Percentiles rank a stretch among this genome's conserved stretches.
Conservation (phyloP, 768 basidiomycete species). For the Tylopilus vinaceipallidus region DNA sequence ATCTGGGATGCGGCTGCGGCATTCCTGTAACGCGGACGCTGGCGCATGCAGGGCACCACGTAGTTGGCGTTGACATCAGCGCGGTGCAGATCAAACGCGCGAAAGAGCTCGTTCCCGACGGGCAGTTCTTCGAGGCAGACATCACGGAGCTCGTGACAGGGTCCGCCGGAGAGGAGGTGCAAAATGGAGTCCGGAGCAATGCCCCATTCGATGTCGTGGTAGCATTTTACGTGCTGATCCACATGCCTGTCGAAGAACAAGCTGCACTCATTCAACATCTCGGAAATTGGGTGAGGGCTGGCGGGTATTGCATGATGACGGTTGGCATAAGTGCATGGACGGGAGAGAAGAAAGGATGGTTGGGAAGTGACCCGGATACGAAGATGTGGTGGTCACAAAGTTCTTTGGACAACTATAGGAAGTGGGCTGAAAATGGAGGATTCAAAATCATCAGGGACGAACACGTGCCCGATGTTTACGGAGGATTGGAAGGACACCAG, state of each 20-base stretch:
- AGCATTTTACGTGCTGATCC: conserved; percentile 3
- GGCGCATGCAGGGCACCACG: conserved; percentile 3
- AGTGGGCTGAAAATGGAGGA: conserved; percentile 5
- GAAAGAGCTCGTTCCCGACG: conserved; percentile 3
- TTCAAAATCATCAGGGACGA: conserved; percentile 11
- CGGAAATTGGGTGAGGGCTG: conserved; percentile 19
- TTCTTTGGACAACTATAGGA: conserved; percentile 8
- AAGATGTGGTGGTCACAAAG: conserved; percentile 9
- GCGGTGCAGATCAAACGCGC: conserved; percentile 8
- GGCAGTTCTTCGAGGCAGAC: conserved; percentile 3
- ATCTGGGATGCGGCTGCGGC: conserved; percentile 11
- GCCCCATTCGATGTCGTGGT: conserved; percentile 1
- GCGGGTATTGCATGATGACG: conserved; percentile 9
- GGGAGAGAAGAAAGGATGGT: conserved; percentile 2
- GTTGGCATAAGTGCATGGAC: conserved; percentile 2
- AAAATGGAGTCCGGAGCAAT: neutral
- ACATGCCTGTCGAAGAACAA: conserved; percentile 9
- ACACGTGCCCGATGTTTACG: conserved; percentile 4
- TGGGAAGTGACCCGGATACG: neutral
- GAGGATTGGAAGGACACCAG: conserved; percentile 7
- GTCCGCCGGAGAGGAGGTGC: neutral
- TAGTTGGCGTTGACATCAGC: conserved; percentile 6
- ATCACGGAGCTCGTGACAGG: conserved; percentile 4
- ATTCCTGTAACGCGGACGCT: conserved; percentile 3
- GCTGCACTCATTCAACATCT: conserved; percentile 6